Evolutionary conservation across 805 yeast genomes (phyloP).

Genomic region (Teunomyces tritomae): DNA sequence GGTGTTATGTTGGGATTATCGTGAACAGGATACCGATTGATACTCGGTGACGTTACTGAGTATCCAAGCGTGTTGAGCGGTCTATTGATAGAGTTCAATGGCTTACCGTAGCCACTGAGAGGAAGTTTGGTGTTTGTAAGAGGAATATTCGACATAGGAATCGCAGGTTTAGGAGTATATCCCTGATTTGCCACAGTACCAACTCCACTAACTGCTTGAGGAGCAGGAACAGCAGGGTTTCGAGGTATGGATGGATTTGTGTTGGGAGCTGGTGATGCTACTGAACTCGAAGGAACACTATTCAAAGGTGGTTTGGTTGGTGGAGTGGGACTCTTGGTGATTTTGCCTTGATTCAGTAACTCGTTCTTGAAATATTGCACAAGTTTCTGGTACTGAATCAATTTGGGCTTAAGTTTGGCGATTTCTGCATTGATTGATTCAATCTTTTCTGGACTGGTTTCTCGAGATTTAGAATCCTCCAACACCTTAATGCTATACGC

Average conservation of each 20-base stretch:
- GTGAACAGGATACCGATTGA: background rate
- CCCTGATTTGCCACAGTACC: background rate
- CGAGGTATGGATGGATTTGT: too few species aligned
- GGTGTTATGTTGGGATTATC: constrained; percentile 9
- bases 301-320: background rate
- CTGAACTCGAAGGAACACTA: too few species aligned
- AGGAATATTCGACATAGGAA: background rate
- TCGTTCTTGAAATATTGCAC: constrained; percentile 22
- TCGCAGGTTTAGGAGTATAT: background rate
- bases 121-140: background rate
- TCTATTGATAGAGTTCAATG: background rate
- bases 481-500: constrained; percentile 19
- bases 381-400: constrained; percentile 21
- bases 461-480: constrained; percentile 17
- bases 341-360: constrained; percentile 14
- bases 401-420: constrained; percentile 14
- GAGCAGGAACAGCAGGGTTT: background rate
- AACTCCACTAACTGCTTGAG: background rate
- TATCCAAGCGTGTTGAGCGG: constrained; percentile 1
- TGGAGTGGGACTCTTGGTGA: constrained; percentile 2
- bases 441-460: constrained; percentile 6
- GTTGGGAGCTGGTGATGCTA: too few species aligned
- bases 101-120: background rate
- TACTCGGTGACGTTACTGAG: background rate
- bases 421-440: constrained; percentile 9